A percentile compares a stretch with the other conserved stretches of the same genome.
phyloP scores from a whole-genome alignment of 176 grass and related monocot genomes.

The Panicum miliaceum region DNA sequence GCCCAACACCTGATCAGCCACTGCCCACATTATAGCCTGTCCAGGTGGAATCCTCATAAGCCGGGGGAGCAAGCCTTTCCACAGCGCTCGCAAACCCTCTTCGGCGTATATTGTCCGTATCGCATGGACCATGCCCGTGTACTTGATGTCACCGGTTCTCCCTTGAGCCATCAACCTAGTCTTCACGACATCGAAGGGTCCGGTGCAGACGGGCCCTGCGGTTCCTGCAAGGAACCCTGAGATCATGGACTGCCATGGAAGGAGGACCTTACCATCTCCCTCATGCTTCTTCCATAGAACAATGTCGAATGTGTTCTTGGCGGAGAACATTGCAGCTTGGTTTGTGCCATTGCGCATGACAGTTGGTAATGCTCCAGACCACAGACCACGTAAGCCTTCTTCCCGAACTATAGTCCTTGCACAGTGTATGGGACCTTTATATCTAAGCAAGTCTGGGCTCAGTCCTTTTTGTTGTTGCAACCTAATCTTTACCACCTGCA shows the following conservation, averaged over 20 bases:
- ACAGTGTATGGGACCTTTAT: constrained; percentile 90
- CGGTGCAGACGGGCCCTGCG: constrained; percentile 88
- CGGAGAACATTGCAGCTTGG: constrained; percentile 97
- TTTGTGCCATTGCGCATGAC: constrained; percentile 98
- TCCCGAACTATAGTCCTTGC: constrained; percentile 76
- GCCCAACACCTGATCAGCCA: constrained; percentile 94
- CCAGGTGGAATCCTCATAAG: constrained; percentile 99
- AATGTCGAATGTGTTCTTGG: constrained; percentile 87
- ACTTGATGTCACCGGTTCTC: constrained; percentile 68
- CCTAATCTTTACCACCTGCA: constrained; percentile 90
- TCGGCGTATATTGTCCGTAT: constrained; percentile 80
- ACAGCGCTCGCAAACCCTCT: constrained; percentile 77
- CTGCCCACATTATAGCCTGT: constrained; percentile 96
- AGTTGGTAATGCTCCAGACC: constrained; percentile 87
- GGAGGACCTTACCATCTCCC: constrained; percentile 76
- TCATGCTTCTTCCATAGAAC: constrained; percentile 96
- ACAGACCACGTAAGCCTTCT: constrained; percentile 79
- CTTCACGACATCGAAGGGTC: constrained; percentile 93
- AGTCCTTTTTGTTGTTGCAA: constrained; percentile 90
- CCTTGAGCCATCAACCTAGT: constrained; percentile 95
- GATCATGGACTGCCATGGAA: constrained; percentile 96
- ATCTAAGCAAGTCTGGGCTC: constrained; percentile 73
- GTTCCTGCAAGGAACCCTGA: constrained; percentile 96
- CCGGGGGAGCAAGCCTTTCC: constrained; percentile 94
- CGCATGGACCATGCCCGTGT: constrained; percentile 81